Conservation (phyloP, 2,329 filamentous ascomycete species). For the Pseudocercospora eumusae region DNA sequence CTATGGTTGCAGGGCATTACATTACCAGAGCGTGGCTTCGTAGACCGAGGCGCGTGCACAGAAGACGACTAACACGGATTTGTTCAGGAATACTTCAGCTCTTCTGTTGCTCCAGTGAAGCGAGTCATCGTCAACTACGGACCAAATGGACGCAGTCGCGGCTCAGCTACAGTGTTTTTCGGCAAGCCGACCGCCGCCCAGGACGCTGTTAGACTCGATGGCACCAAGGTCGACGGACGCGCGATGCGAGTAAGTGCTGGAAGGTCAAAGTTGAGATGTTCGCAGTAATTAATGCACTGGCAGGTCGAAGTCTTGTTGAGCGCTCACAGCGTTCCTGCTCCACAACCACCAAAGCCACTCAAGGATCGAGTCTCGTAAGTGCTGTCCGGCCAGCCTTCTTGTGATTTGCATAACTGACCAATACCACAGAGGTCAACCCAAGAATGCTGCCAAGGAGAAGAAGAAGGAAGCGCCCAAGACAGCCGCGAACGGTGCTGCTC, state of each 20-base stretch:
- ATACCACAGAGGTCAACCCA: slow-evolving; percentile 34
- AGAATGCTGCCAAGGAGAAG: slow-evolving; percentile 37
- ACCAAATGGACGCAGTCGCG: slow-evolving; percentile 85
- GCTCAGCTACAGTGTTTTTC: slow-evolving; percentile 89
- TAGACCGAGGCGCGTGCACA: slow-evolving; percentile 11
- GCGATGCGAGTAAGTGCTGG: slow-evolving; percentile 74
- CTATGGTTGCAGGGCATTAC: not conserved
- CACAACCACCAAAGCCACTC: slow-evolving; percentile 70
- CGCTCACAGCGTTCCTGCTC: slow-evolving; percentile 60
- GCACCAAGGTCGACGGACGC: slow-evolving; percentile 82
- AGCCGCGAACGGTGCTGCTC: slow-evolving; percentile 49
- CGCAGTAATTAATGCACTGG: slow-evolving; percentile 1
- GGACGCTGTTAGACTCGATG: slow-evolving; percentile 84
- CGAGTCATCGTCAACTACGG: slow-evolving; percentile 90
- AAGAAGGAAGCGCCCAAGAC: slow-evolving; percentile 62
- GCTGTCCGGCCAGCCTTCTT: not conserved
- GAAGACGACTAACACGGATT: slow-evolving; percentile 61
- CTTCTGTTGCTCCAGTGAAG: slow-evolving; percentile 87
- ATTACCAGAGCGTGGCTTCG: not conserved
- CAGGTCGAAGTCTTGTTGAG: slow-evolving; percentile 90
- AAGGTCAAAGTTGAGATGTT: not conserved
- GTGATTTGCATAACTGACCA: slow-evolving; percentile 22
- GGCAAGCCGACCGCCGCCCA: slow-evolving; percentile 75
- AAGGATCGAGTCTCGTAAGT: slow-evolving; percentile 80
- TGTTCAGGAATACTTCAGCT: slow-evolving; percentile 90